These are phyloP conservation scores for Sophora flavescens DNA, from an alignment of 306 rosid genomes.

Conservation along the genomic window DNA sequence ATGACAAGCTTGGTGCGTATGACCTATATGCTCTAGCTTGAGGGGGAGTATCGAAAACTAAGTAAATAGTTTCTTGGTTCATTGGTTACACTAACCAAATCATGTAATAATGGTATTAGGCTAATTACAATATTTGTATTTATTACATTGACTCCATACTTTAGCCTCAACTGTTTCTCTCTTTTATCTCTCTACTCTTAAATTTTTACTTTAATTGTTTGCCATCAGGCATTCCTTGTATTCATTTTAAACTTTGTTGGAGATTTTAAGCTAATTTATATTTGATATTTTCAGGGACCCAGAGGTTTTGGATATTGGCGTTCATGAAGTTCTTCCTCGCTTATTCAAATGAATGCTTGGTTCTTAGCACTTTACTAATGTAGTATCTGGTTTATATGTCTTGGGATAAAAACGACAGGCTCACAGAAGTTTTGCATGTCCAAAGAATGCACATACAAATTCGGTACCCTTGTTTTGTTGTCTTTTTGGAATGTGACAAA, in stretches of 20 bases:
- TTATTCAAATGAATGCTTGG: conserved; percentile 60
- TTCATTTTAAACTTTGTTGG: conserved; percentile 12
- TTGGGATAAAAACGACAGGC: conserved; percentile 36
- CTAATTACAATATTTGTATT: too few relatives aligned
- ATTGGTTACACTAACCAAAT: too few relatives aligned
- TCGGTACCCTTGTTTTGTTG: conserved; percentile 39
- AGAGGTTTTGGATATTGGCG: conserved; percentile 75
- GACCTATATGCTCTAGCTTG: too few relatives aligned
- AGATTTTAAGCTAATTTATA: conserved; percentile 36
- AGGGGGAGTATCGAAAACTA: too few relatives aligned
- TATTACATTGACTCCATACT: too few relatives aligned
- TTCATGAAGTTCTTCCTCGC: conserved; percentile 88
- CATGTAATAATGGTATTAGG: too few relatives aligned
- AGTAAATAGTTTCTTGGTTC: too few relatives aligned
- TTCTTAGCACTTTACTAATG: conserved; percentile 44
- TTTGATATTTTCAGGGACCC: conserved; percentile 74
- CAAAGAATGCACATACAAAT: conserved; percentile 27
- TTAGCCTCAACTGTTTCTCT: too few relatives aligned
- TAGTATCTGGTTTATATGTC: conserved; percentile 41
- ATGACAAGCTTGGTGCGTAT: too few relatives aligned
- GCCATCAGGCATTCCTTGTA: background rate
- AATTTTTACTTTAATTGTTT: background rate
- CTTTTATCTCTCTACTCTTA: too few relatives aligned
- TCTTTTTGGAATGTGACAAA: conserved; percentile 43
- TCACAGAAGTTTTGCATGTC: conserved; percentile 40